phyloP scores from a whole-genome alignment of 495 filamentous ascomycete genomes.

The Aspergillus conjunctus region DNA sequence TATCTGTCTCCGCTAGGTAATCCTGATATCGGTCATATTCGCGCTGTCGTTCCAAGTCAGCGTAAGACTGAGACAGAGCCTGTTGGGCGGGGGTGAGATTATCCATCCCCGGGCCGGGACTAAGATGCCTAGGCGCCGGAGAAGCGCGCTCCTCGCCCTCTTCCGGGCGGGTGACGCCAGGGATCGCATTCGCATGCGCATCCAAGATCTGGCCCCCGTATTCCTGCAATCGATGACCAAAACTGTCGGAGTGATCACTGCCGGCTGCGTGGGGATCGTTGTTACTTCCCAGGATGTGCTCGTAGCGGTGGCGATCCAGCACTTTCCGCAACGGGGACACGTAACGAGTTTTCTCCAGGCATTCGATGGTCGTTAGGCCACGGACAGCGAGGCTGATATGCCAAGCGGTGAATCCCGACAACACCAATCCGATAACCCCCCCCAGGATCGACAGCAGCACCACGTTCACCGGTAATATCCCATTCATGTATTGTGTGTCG shows the following conservation, averaged over 20 bases:
- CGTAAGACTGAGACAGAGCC: conserved; percentile 61
- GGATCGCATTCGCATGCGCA: conserved; percentile 81
- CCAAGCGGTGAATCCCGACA: conserved; percentile 90
- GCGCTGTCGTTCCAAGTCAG: conserved; percentile 70
- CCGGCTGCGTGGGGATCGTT: conserved; percentile 38
- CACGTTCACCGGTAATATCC: conserved; percentile 84
- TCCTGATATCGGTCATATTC: conserved; percentile 76
- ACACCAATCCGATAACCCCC: conserved; percentile 87
- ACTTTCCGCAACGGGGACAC: conserved; percentile 72
- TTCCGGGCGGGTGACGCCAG: conserved; percentile 74
- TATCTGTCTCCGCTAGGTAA: conserved; percentile 87
- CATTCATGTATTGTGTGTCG: conserved; percentile 62
- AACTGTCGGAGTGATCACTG: conserved; percentile 56
- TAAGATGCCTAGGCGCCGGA: conserved; percentile 29
- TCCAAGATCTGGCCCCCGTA: conserved; percentile 78
- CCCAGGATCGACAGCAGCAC: conserved; percentile 82
- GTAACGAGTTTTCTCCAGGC: conserved; percentile 91
- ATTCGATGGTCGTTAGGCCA: conserved; percentile 92
- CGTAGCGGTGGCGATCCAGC: conserved; percentile 62
- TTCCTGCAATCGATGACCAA: conserved; percentile 57
- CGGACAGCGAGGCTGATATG: conserved; percentile 79
- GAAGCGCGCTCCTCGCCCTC: conserved; percentile 66
- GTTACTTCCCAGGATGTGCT: conserved; percentile 34
- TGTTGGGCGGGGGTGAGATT: conserved; percentile 46
- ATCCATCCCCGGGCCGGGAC: conserved; percentile 22